Evolutionary conservation across 2,329 filamentous ascomycete species (phyloP), one percentile per base, ranked within the genome.

Genomic region (Neonectria coccinea): DNA sequence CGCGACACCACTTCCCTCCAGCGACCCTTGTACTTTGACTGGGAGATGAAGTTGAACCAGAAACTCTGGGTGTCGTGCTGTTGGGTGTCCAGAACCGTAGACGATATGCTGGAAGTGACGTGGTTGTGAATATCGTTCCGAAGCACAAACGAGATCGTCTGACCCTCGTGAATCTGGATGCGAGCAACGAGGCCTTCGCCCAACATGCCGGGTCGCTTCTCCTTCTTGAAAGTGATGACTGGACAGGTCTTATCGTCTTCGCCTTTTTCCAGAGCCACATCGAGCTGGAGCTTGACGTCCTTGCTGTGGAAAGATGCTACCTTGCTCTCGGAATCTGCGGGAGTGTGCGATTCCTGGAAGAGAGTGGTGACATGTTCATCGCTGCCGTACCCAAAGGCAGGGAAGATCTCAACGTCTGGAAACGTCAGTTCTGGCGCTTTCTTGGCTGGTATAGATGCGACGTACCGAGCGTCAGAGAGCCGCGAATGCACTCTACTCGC

Each of bases 21-120:
- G 36, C 88, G 85, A 5, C 91, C 91, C 63, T 87, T 88, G 76
- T 93, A 94, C 68, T 84, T 88, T 76, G 88, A 90, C 74, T 89
- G 88, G 6, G 85, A 84, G 58, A 93, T 91, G 88, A 91, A 94
- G 70, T 88, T 88, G 69, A 85, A 89, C 91, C 91, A 94, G 76
- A 86, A 94, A 9, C 81, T 83, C 72, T 91, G 89, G 0, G 91
- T 94, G 66, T 89, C 88, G 66, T 90, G 85, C 75, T 93, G 91
- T 70, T 92, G 83, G 4, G 77, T 77, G 73, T 90, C 84, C 11
- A 93, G 76, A 36, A 89, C 80, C 0, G 82, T 74, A 1, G 83
- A 86, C 4, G 88, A 88, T 67, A 92, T 87, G 56, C 84, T 78
- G 33, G 82, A 78, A 1, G 88, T 88, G 39, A 87, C 81, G 70